Evolutionary conservation across 2,329 filamentous ascomycete species (phyloP).

Genomic region (Penicillium verrucosum): DNA sequence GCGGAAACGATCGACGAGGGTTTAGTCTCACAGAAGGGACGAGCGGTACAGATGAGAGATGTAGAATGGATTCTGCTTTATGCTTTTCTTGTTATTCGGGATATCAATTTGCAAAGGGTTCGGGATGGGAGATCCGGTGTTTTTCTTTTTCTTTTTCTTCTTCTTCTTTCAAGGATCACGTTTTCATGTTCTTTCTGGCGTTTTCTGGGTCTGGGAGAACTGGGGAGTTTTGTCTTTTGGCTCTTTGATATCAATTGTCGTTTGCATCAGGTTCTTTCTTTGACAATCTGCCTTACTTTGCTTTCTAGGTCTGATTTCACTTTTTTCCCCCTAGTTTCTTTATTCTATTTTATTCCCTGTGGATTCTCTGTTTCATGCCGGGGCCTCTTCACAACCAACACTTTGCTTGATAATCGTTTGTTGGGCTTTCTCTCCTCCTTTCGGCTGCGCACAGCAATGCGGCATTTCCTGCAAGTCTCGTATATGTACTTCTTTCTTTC

Average conservation of each 20-base stretch:
- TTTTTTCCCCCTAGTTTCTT: background rate
- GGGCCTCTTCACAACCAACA: slow-evolving; percentile 3
- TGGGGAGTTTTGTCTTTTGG: slow-evolving; percentile 4
- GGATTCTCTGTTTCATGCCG: background rate
- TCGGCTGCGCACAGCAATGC: background rate
- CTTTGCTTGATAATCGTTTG: slow-evolving; percentile 5
- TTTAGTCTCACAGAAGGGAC: slow-evolving; percentile 4
- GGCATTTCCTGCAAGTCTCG: background rate
- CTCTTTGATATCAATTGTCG: slow-evolving; percentile 9
- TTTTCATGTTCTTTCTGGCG: slow-evolving; percentile 11
- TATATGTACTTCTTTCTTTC: background rate
- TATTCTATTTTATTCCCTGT: slow-evolving; percentile 1
- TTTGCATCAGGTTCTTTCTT: slow-evolving; percentile 3
- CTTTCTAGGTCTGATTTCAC: background rate
- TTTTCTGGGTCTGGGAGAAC: slow-evolving; percentile 8
- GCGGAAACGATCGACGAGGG: slow-evolving; percentile 32
- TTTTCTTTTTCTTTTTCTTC: background rate
- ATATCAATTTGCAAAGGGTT: slow-evolving; percentile 18
- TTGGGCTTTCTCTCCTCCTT: slow-evolving; percentile 5
- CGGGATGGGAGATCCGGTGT: slow-evolving; percentile 18
- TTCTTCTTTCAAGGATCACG: background rate
- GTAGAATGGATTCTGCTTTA: slow-evolving; percentile 10
- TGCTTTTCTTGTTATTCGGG: slow-evolving; percentile 13
- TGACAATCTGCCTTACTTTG: background rate
- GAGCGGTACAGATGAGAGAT: slow-evolving; percentile 1